Evolutionary conservation across 805 yeast species (phyloP), one percentile per base, ranked within the genome.

Genomic region (Sungouiella blattae): DNA sequence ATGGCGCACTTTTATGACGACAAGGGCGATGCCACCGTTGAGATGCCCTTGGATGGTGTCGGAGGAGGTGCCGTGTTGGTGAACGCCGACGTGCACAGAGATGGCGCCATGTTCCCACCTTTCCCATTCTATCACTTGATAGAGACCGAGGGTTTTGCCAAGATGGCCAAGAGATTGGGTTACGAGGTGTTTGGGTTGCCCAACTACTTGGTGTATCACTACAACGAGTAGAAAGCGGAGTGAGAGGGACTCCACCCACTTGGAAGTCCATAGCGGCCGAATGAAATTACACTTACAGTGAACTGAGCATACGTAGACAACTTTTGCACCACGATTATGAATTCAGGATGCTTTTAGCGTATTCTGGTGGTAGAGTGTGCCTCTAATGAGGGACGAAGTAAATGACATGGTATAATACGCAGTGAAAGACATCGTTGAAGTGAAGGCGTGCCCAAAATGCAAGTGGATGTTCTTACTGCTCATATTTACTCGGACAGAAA

Each of bases 51-150:
- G 40, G 98, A 93, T 59, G 98, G 99, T 58, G 98, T 93, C 39
- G 98, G 98, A 35, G 98, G 97, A 44, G 95, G 97, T 15, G 95
- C 97, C 28, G 80, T 95, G 21, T 60, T 93, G 64, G 99, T 93
- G 20, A 87, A 91, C 57, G 95, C 97, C 8, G 97, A 89, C 49
- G 99, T 93, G 35, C 99, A 93, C 63, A 76, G 98, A 58, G 98
- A 93, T 60, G 99, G 99, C 33, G 98, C 98, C 36, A 91, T 93
- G 97, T 93, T 93, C 77, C 98, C 99, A 12, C 86, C 94, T 32
- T 93, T 93, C 77, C 93, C 98, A 41, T 93, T 93, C 71, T 89
- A 91, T 60, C 95, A 93, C 60, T 73, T 93, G 60, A 88, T 93
- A 45, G 98, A 93, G 68, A 89, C 97, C 7, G 98, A 93, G 64